Conservation (phyloP, 139 green algal species). For the Chlamydomonas schloesseri region DNA sequence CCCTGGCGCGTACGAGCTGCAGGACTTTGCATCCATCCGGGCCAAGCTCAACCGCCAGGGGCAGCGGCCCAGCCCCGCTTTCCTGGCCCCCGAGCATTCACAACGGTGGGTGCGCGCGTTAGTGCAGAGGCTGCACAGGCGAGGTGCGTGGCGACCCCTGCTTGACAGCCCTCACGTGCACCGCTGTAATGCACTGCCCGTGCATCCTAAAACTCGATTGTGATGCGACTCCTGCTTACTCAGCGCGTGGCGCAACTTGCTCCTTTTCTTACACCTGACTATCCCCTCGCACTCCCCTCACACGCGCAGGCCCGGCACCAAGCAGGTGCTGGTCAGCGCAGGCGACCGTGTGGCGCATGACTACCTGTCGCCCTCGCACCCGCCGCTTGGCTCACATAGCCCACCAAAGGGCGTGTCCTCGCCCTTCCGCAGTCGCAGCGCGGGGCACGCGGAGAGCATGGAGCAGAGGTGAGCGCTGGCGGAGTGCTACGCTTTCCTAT, state of each 20-base stretch:
- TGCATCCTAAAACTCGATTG: not conserved
- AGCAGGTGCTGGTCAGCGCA: conserved; percentile 20
- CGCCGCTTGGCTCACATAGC: conserved; percentile 1
- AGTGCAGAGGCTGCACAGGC: not conserved
- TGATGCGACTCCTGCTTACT: not conserved
- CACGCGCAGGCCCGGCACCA: not conserved
- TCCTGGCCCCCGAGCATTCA: not conserved
- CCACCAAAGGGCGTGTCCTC: conserved; percentile 9
- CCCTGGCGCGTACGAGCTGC: conserved; percentile 37
- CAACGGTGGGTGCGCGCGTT: not conserved
- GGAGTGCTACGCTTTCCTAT: no score
- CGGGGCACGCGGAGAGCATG: conserved; percentile 20
- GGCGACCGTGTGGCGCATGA: conserved; percentile 23
- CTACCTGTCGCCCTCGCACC: conserved; percentile 27
- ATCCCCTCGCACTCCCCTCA: no score
- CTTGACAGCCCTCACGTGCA: no score
- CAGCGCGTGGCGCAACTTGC: not conserved
- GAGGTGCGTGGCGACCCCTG: no score
- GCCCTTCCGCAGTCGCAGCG: conserved; percentile 26
- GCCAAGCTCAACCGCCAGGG: not conserved
- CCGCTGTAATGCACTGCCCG: no score
- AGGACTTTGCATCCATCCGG: conserved; percentile 32
- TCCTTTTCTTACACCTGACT: not conserved
- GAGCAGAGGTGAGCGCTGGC: not conserved
- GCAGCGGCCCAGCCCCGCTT: conserved; percentile 1